Base-by-base conservation (phyloP, 225 moss, liverwort and hornwort species). In the Straminergon stramineum region DNA sequence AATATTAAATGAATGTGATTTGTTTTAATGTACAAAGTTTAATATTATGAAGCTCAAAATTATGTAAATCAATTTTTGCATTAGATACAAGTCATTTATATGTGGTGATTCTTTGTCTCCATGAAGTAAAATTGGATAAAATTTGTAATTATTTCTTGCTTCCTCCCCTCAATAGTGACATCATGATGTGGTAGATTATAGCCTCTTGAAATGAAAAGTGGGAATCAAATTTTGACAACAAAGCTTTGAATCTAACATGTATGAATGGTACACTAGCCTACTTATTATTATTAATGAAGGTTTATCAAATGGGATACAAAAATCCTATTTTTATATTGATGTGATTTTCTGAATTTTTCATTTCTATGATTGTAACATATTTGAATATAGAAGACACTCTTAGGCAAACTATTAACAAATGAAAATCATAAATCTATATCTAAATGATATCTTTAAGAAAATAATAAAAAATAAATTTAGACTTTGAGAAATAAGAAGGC, bases 41-140 rank as follows among this genome's bases (percentile, higher is more conserved):
- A 13, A 24, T 24, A 24, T 37, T 55, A 23, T 1, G 15, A 78
- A 37, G 9, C 15, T 78, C 24, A 37, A 15, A 56, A 37, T 24
- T 24, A 2, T 15, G 24, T 9, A 24, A 70, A 70, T 70, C 2
- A 37, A 34, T 55, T 35, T 37, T 15, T 13, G 37, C 15, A 78
- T 21, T 15, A 55, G 23, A 15, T 55, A 35, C 9, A 32, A 32
- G 24, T 15, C 24, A 55, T 55, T 78, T 23, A 37, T 0, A 0
- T 15, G 6, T 0, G 3, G 8, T 35, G 9, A 13, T 78, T 56
- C 14, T 9, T 55, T 78, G 22, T 55, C 6, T 35, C 1, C 0
- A 55, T 15, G 2, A 35, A 55, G 37, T 55, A 55, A 52, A 76
- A 23, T 23, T 55, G 55, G 23, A 0, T 23, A 55, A 23, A 15